Percentiles rank a stretch among this genome's conserved stretches.
Conservation (phyloP, 2,329 filamentous ascomycete genomes). For the Fusarium succisae region DNA sequence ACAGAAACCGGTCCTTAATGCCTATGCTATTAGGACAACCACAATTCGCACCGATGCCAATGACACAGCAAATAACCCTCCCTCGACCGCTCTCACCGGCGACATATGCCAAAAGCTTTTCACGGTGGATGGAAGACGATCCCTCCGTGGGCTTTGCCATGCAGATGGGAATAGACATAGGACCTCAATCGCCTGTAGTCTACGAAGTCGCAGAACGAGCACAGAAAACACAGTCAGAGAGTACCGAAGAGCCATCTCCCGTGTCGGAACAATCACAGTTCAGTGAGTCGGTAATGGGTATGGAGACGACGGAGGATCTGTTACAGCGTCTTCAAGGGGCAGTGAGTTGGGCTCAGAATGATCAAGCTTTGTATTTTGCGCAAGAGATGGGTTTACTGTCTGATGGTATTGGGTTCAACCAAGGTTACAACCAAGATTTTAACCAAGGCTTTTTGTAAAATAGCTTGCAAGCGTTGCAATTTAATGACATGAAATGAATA, state of each 20-base stretch:
- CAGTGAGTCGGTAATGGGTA: not conserved
- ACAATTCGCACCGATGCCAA: not conserved
- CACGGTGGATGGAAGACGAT: constrained; percentile 32
- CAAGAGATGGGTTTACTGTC: constrained; percentile 13
- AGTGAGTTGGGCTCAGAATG: constrained; percentile 17
- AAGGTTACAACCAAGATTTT: not conserved
- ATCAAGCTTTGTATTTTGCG: constrained; percentile 18
- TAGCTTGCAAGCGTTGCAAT: not conserved
- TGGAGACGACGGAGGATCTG: constrained; percentile 1
- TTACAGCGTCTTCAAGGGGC: constrained; percentile 2
- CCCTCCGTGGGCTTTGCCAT: constrained; percentile 23
- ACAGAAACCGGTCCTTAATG: not conserved
- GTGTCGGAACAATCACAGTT: not conserved
- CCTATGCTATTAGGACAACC: constrained; percentile 16
- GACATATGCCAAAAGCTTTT: constrained; percentile 6
- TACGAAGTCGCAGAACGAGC: not conserved
- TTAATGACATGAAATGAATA: not conserved
- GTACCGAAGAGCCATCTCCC: not conserved
- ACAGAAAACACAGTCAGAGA: not conserved
- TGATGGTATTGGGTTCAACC: not conserved
- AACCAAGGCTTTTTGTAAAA: not conserved
- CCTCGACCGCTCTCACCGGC: constrained; percentile 20
- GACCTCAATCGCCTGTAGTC: not conserved
- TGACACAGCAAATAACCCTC: not conserved
- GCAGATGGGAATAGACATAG: constrained; percentile 28